Percentiles rank a stretch among this genome's conserved stretches.
Evolutionary conservation across 805 yeast genomes (phyloP).

Genomic region (Candida chauliodis): DNA sequence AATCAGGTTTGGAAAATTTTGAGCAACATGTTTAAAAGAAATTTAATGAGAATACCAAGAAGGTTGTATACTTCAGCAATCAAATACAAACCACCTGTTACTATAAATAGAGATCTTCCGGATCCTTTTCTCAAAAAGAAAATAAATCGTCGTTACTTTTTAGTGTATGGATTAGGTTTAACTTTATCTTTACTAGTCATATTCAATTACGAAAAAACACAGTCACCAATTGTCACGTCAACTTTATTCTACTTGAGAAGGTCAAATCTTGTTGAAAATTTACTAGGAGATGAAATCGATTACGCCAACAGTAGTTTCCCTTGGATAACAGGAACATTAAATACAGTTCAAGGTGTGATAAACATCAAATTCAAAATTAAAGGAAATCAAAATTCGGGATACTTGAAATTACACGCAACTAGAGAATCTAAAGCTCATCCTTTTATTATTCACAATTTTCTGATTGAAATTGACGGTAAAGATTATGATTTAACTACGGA

Average conservation of each 20-base stretch:
- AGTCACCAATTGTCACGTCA: slow-evolving; percentile 84
- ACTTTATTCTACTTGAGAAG: slow-evolving; percentile 83
- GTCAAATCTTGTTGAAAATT: slow-evolving; percentile 56
- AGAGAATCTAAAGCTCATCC: slow-evolving; percentile 56
- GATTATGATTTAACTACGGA: slow-evolving; percentile 12
- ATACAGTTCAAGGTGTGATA: slow-evolving; percentile 78
- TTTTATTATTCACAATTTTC: slow-evolving; percentile 32
- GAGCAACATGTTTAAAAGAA: slow-evolving; percentile 3
- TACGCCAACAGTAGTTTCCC: slow-evolving; percentile 73
- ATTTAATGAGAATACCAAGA: not conserved
- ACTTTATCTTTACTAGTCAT: slow-evolving; percentile 49
- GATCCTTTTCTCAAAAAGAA: slow-evolving; percentile 62
- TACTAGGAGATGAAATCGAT: slow-evolving; percentile 72
- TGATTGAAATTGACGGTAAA: slow-evolving; percentile 23
- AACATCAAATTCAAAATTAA: slow-evolving; percentile 67
- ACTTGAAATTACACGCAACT: slow-evolving; percentile 66
- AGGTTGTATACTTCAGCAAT: not conserved
- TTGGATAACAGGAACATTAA: slow-evolving; percentile 83
- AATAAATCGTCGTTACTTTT: slow-evolving; percentile 52
- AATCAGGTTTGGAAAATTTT: not conserved
- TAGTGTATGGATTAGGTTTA: slow-evolving; percentile 38
- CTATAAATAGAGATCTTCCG: slow-evolving; percentile 78
- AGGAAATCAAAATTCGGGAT: slow-evolving; percentile 58
- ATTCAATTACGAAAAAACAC: slow-evolving; percentile 89
- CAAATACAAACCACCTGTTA: slow-evolving; percentile 10